A percentile compares a stretch with the other conserved stretches of the same genome.
Evolutionary conservation across 2,329 filamentous ascomycete species (phyloP).

Genomic region (Aspergillus puulaauensis): DNA sequence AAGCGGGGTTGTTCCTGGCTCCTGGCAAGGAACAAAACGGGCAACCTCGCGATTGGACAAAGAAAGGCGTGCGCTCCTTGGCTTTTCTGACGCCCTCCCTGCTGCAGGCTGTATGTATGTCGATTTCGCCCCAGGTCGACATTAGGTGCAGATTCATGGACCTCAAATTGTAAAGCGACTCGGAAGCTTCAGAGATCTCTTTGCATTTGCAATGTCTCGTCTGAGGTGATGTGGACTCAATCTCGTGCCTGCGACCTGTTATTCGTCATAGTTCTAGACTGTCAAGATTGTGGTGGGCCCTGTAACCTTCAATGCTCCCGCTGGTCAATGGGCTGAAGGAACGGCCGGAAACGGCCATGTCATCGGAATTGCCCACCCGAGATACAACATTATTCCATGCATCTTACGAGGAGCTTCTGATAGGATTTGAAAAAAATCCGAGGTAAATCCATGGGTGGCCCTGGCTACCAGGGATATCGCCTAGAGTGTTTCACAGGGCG

Average conservation of each 20-base stretch:
- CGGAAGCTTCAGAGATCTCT: not conserved
- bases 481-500: slow-evolving; percentile 1
- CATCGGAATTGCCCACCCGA: not conserved
- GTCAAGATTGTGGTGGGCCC: slow-evolving; percentile 2
- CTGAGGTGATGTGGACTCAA: not conserved
- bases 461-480: not conserved
- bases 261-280: slow-evolving; percentile 9
- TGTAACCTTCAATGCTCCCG: slow-evolving; percentile 8
- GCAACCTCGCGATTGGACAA: not conserved
- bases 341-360: slow-evolving; percentile 13
- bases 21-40: not conserved
- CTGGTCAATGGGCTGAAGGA: not conserved
- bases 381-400: slow-evolving; percentile 6
- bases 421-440: not conserved
- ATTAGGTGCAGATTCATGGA: not conserved
- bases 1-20: not conserved
- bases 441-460: no score
- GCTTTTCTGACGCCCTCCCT: no score
- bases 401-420: not conserved
- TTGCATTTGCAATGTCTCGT: no score
- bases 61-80: no score
- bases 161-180: not conserved
- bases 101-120: no score
- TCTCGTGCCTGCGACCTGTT: not conserved
- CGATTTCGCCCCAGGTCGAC: no score